phyloP scores from a whole-genome alignment of 2,329 filamentous ascomycete species.

The Aureobasidium sp. region DNA sequence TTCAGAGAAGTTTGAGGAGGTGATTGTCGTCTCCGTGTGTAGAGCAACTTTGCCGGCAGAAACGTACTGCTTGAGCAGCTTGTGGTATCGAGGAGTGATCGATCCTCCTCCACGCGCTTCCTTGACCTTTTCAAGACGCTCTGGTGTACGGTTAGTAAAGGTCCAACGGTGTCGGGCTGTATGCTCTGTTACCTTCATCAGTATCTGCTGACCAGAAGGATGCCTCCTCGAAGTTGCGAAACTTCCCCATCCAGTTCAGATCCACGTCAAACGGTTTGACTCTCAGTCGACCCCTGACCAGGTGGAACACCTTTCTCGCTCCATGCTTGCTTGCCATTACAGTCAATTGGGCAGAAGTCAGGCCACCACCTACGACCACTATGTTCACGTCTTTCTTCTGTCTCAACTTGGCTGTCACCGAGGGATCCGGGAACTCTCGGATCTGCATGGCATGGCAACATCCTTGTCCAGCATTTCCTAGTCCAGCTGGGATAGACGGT shows the following conservation, averaged over 20 bases:
- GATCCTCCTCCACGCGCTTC: constrained; percentile 66
- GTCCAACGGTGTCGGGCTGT: background rate
- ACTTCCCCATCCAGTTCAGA: constrained; percentile 74
- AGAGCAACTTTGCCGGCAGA: constrained; percentile 45
- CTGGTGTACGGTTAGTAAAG: constrained; percentile 22
- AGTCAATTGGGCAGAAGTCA: constrained; percentile 66
- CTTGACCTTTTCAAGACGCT: constrained; percentile 57
- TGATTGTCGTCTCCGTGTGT: constrained; percentile 49
- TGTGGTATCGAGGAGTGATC: constrained; percentile 59
- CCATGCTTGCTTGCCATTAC: constrained; percentile 57
- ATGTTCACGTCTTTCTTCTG: constrained; percentile 48
- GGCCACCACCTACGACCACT: constrained; percentile 63
- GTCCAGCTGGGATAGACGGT: constrained; percentile 39
- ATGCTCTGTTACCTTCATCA: constrained; percentile 41
- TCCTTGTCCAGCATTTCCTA: constrained; percentile 30
- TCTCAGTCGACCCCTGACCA: constrained; percentile 54
- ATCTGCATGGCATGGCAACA: constrained; percentile 59
- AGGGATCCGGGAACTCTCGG: constrained; percentile 45
- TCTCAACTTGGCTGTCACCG: constrained; percentile 46
- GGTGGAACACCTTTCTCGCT: constrained; percentile 57
- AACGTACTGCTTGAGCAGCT: constrained; percentile 54
- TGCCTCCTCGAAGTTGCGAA: constrained; percentile 67
- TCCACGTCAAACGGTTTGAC: constrained; percentile 73
- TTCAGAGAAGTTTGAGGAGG: constrained; percentile 28
- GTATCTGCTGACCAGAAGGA: constrained; percentile 68